phyloP scores from a whole-genome alignment of 2,329 filamentous ascomycete species.

The Fusarium nematophilum region DNA sequence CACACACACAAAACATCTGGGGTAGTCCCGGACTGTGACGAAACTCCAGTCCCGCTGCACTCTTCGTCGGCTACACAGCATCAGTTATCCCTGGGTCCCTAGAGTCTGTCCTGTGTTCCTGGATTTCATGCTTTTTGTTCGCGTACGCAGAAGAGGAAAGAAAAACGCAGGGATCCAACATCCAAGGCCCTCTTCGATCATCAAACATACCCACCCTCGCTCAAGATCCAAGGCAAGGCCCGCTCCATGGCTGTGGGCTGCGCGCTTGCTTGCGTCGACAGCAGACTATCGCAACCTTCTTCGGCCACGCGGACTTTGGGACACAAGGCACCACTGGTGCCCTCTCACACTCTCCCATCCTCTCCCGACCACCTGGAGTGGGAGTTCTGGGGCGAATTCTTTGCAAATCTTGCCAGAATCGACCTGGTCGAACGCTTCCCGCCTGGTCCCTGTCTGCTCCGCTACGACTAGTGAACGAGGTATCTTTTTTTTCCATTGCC shows the following conservation, averaged over 20 bases:
- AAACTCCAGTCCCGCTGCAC: conserved; percentile 22
- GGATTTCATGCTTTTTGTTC: neutral
- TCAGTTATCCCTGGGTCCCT: conserved; percentile 19
- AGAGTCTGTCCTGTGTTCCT: neutral
- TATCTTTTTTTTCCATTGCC: conserved; percentile 38
- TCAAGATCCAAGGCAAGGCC: conserved; percentile 37
- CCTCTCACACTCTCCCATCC: no score
- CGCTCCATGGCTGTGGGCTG: conserved; percentile 33
- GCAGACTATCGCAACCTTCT: conserved; percentile 30
- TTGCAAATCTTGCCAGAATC: conserved; percentile 47
- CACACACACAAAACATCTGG: conserved; percentile 41
- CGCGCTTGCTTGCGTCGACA: conserved; percentile 43
- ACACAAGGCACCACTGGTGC: no score
- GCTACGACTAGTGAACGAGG: conserved; percentile 42
- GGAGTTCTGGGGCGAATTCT: conserved; percentile 41
- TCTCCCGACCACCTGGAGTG: conserved; percentile 35
- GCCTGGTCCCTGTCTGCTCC: conserved; percentile 45
- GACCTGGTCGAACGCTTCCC: conserved; percentile 41
- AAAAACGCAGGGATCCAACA: conserved; percentile 16
- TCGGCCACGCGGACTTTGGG: conserved; percentile 29
- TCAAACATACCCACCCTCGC: conserved; percentile 36
- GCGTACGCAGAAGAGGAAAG: neutral
- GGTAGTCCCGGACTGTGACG: conserved; percentile 41
- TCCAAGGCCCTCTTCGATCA: conserved; percentile 15
- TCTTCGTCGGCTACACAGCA: conserved; percentile 33